Base-by-base conservation (phyloP, 2,329 filamentous ascomycete genomes). In the Penicillium sp. region DNA sequence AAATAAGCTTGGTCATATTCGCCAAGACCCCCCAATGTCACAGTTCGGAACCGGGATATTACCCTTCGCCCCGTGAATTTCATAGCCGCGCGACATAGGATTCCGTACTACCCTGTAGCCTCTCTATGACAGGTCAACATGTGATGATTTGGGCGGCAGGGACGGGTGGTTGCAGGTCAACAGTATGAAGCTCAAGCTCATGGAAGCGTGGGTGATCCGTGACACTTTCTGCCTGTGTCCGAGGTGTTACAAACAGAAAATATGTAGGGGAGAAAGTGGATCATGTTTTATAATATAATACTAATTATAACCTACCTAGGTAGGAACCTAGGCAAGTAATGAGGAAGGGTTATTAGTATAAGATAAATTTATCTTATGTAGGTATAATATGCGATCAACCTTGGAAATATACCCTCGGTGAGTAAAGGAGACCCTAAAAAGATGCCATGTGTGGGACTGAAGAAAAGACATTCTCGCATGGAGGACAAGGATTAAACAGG, bases 141-240 rank as follows among this genome's bases (percentile, higher is more conserved):
- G 47, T 49, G 47, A 49, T 49, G 47, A 53, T 53, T 54, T 39
- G 54, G 54, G 49, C 52, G 48, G 35, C 48, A 38, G 51, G 38
- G 34, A 46, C 55, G 56, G 55, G 53, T 50, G 38, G 34, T 22
- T 49, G 55, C 55, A 56, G 33, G 33, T 4, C 28, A 31, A 48
- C 48, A 48, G 53, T 50, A 47, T 40, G 45, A 53, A 43, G 37
- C 22, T 55, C 48, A 53, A 57, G 55, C 48, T 57, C 51, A 45
- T 51, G 41, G 47, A 43, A 26, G 45, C 45, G 34, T 40, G 49
- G 39, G 29, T 32, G 32, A 43, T 38, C 33, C 26, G 26, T 35
- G 33, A 42, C 50, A 43, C 45, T 28, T 26, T 48, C 51, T 52
- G 52, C 34, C 21, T 40, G 53, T 51, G 41, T 48, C 45, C 53